A percentile compares a stretch with the other conserved stretches of the same genome.
phyloP scores from a whole-genome alignment of 768 basidiomycete species.

The Leucocoprinus leucothites region DNA sequence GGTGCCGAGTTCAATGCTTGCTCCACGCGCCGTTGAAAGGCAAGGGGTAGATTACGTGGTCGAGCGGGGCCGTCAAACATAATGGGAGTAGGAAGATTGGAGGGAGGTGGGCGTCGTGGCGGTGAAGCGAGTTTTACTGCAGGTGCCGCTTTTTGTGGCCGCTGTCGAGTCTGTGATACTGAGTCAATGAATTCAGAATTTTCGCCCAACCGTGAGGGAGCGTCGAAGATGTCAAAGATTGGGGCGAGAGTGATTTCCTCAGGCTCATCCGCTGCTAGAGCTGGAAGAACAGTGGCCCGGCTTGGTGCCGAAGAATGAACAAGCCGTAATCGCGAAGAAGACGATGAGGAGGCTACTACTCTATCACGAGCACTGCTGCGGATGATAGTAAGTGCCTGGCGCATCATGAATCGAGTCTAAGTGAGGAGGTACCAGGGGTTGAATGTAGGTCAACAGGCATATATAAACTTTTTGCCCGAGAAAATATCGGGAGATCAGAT shows the following conservation, averaged over 20 bases:
- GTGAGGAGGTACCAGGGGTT: constrained; percentile 7
- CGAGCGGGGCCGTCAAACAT: constrained; percentile 49
- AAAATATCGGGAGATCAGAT: constrained; percentile 11
- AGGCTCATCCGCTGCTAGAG: constrained; percentile 15
- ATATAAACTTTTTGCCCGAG: constrained; percentile 6
- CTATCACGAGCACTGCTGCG: constrained; percentile 11
- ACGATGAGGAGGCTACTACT: constrained; percentile 15
- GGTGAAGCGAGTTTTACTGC: constrained; percentile 13
- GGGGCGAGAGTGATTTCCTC: constrained; percentile 26
- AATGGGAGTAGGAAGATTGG: constrained; percentile 40
- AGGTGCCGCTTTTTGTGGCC: background rate
- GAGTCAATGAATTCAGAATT: constrained; percentile 24
- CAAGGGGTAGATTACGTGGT: constrained; percentile 24
- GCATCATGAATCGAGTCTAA: constrained; percentile 12
- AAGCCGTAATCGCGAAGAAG: constrained; percentile 20
- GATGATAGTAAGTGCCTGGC: constrained; percentile 18
- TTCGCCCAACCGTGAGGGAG: constrained; percentile 36
- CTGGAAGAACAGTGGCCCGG: constrained; percentile 18
- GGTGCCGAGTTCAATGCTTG: constrained; percentile 14
- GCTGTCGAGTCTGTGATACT: constrained; percentile 8
- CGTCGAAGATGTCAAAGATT: constrained; percentile 54
- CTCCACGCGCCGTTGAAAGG: constrained; percentile 21
- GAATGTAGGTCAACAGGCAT: background rate
- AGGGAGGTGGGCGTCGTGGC: constrained; percentile 22
- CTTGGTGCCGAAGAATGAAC: constrained; percentile 23